Conservation (phyloP, 139 green algal species). For the Micractinium sp. region DNA sequence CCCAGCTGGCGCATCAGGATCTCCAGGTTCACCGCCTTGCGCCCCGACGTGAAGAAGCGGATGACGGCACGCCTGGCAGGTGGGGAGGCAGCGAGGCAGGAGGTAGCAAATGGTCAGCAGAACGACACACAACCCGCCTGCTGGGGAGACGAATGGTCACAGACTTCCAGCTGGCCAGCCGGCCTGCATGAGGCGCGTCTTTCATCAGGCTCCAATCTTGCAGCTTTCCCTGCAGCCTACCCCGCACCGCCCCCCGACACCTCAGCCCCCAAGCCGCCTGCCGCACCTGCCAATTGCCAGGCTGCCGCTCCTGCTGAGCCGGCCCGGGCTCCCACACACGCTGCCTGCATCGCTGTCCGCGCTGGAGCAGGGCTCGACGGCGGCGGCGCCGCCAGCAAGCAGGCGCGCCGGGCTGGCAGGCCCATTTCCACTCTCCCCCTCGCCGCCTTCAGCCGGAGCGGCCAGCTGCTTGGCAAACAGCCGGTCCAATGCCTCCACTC, state of each 20-base stretch:
- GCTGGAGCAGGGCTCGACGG: background rate
- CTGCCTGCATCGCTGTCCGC: background rate
- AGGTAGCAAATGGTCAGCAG: background rate
- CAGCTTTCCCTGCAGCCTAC: no score
- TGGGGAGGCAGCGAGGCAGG: background rate
- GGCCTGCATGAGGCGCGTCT: no score
- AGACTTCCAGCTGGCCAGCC: no score
- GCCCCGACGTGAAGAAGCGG: conserved; percentile 11
- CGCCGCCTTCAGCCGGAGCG: background rate
- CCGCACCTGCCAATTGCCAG: background rate
- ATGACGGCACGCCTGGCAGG: background rate
- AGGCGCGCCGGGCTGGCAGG: background rate
- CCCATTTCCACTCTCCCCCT: background rate
- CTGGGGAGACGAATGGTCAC: no score
- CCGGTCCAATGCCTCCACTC: conserved; percentile 18
- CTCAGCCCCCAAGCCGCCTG: background rate
- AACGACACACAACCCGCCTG: no score
- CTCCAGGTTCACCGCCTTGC: conserved; percentile 35
- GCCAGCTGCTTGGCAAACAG: conserved; percentile 23
- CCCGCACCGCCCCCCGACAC: background rate
- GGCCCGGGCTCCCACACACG: background rate
- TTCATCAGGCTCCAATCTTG: no score
- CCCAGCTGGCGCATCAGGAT: conserved; percentile 35
- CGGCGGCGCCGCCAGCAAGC: no score
- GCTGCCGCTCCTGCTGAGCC: background rate